Evolutionary conservation across 2,329 filamentous ascomycete genomes (phyloP).

Genomic region (Colletotrichum lindemuthianum): DNA sequence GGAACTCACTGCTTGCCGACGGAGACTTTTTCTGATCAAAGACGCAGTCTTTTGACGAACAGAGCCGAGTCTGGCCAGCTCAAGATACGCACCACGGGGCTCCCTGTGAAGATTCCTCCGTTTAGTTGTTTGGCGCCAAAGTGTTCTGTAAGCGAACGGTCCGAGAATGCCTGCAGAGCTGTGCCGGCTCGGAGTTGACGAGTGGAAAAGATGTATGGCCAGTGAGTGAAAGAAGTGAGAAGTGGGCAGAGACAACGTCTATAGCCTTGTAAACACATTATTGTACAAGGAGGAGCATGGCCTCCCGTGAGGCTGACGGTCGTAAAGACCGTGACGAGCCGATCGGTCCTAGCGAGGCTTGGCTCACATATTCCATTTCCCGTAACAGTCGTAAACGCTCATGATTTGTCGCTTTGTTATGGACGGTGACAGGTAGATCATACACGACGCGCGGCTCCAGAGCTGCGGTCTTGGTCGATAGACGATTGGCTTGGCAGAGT

Average conservation of each 20-base stretch:
- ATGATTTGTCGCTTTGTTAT: conserved; percentile 23
- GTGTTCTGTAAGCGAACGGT: conserved; percentile 17
- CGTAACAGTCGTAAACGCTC: conserved; percentile 28
- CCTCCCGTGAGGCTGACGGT: neutral
- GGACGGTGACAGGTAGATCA: neutral
- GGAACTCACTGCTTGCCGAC: neutral
- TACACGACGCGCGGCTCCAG: neutral
- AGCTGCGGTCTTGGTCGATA: too few relatives aligned
- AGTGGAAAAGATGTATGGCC: neutral
- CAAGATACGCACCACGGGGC: neutral
- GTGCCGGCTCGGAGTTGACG: conserved; percentile 6
- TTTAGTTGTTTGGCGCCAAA: conserved; percentile 9
- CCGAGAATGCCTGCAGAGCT: conserved; percentile 7
- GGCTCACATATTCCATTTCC: conserved; percentile 8
- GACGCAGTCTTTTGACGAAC: conserved; percentile 29
- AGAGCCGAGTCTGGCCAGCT: conserved; percentile 12
- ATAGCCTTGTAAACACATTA: conserved; percentile 24
- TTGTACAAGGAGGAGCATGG: conserved; percentile 18
- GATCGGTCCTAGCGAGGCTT: conserved; percentile 1
- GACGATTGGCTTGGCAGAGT: too few relatives aligned
- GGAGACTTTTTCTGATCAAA: conserved; percentile 16
- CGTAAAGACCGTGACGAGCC: neutral
- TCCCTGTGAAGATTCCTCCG: neutral
- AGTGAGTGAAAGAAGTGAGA: neutral
- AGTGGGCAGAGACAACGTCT: conserved; percentile 5